Base-by-base conservation (phyloP, 208 protist species). In the Leishmania aethiopica region DNA sequence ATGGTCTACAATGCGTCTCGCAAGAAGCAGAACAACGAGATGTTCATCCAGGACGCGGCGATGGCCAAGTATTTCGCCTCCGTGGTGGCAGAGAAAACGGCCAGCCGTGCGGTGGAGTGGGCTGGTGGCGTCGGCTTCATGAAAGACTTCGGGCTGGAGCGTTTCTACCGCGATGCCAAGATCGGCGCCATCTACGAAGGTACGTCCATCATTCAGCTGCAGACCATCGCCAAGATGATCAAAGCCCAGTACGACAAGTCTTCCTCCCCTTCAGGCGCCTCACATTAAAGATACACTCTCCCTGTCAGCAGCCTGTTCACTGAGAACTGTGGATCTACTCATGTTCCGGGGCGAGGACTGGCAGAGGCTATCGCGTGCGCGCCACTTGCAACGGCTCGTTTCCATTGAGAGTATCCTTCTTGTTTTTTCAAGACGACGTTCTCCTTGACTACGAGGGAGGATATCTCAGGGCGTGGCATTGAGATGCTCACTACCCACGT, bases 91-190 rank as follows among this genome's bases (percentile, higher is more conserved):
- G 92, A 97, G 80, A 81, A 91, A 74, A 90, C 90, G 1, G 85
- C 97, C 6, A 97, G 90, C 42, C 88, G 94, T 42, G 96, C 94
- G 66, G 93, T 99, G 62, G 96, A 99, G 82, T 97, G 94, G 94
- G 81, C 98, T 6, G 98, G 98, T 64, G 98, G 98, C 73, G 95
- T 99, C 47, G 98, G 98, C 77, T 99, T 99, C 88, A 99, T 98
- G 62, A 95, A 95, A 85, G 98, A 98, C 76, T 99, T 98, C 77
- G 89, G 90, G 2, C 86, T 94, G 35, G 98, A 99, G 88, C 99
- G 99, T 57, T 99, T 97, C 84, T 99, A 99, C 90, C 91, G 98
- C 32, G 95, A 98, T 83, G 91, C 90, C 13, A 98, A 97, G 84
- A 95, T 97, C 82, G 92, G 95, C 4, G 89, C 94, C 75, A 98